Evolutionary conservation across 2,329 filamentous ascomycete genomes (phyloP).

Genomic region (Fusarium lateritium): DNA sequence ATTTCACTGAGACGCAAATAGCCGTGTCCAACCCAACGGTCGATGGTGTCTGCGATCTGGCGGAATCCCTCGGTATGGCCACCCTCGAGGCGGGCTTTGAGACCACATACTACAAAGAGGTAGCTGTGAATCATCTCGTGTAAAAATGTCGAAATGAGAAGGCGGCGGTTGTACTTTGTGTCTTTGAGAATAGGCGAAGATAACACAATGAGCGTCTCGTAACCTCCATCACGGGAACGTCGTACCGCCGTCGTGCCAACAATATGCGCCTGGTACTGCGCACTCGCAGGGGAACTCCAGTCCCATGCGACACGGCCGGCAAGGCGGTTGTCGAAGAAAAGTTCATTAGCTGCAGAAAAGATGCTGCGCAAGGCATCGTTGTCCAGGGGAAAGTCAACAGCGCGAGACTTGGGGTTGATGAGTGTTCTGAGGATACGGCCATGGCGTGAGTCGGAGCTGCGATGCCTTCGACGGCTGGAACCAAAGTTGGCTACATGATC

Average conservation of each 20-base stretch:
- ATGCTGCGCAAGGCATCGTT: conserved; percentile 70
- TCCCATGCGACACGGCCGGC: conserved; percentile 73
- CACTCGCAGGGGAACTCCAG: conserved; percentile 68
- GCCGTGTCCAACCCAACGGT: conserved; percentile 71
- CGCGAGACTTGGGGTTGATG: conserved; percentile 64
- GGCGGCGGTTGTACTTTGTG: conserved; percentile 69
- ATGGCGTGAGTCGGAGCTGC: conserved; percentile 65
- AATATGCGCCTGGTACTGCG: conserved; percentile 67
- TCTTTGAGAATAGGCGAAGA: conserved; percentile 72
- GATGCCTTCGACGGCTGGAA: conserved; percentile 54
- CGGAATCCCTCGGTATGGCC: conserved; percentile 74
- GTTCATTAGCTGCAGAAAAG: conserved; percentile 72
- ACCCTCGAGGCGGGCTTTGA: conserved; percentile 67
- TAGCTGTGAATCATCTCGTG: conserved; percentile 79
- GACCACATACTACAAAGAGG: conserved; percentile 73
- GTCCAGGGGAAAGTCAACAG: conserved; percentile 68
- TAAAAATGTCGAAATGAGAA: conserved; percentile 75
- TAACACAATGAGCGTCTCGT: conserved; percentile 74
- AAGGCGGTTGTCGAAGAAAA: conserved; percentile 73
- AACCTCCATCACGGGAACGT: conserved; percentile 62
- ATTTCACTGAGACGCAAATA: conserved; percentile 70
- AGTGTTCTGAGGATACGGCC: conserved; percentile 71
- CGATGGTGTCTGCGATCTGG: conserved; percentile 71
- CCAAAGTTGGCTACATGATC: conserved; percentile 60
- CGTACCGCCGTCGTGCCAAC: conserved; percentile 75